Percentiles rank a stretch among this genome's conserved stretches.
Conservation (phyloP, 345 rosid genomes). For the Pistacia atlantica region DNA sequence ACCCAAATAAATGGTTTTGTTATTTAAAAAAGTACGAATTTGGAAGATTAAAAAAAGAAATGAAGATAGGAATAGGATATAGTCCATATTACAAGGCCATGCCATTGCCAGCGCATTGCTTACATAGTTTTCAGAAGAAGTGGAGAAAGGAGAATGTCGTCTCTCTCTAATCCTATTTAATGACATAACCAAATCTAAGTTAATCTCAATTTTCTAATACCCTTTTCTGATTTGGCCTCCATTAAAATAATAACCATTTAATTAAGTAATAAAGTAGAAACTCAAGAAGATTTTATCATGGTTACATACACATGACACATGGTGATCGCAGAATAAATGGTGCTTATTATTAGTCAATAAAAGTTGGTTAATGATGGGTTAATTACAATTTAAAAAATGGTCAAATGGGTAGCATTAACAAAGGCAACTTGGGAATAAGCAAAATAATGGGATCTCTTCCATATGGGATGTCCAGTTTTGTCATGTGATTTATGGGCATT, state of each 20-base stretch:
- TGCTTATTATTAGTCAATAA: not conserved
- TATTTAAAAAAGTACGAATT: no score
- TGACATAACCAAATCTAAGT: constrained; percentile 23
- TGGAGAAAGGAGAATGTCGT: constrained; percentile 11
- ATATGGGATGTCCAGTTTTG: constrained; percentile 48
- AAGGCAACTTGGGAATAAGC: constrained; percentile 16
- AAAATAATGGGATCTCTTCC: constrained; percentile 41
- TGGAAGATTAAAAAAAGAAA: no score
- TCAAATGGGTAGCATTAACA: constrained; percentile 18
- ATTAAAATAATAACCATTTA: not conserved
- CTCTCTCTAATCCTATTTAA: constrained; percentile 12
- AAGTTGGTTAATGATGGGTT: not conserved
- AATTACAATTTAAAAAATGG: not conserved
- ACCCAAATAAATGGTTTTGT: no score
- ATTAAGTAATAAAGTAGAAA: not conserved
- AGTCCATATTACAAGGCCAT: constrained; percentile 3
- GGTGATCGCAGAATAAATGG: constrained; percentile 10
- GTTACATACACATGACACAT: constrained; percentile 13
- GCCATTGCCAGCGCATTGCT: constrained; percentile 33
- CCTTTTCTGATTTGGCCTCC: constrained; percentile 9
- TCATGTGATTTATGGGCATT: constrained; percentile 47
- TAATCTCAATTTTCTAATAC: constrained; percentile 23
- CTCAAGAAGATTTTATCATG: not conserved
- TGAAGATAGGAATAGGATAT: no score
- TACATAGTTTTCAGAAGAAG: constrained; percentile 7